Conservation (phyloP, 306 rosid genomes). For the Prunus davidiana region DNA sequence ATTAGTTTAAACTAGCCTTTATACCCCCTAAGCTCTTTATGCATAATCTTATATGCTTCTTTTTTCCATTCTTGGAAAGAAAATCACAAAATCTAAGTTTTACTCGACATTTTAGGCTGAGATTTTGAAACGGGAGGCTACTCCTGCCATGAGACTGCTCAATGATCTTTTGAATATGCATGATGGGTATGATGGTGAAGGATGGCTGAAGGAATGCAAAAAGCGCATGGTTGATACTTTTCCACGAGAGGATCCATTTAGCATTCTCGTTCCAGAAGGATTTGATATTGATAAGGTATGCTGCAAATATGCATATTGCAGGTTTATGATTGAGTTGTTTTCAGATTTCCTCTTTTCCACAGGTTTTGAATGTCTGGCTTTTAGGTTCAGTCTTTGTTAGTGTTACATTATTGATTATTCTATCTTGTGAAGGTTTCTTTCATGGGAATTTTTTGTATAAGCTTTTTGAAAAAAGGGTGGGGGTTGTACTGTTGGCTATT, state of each 20-base stretch:
- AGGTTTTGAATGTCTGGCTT: neutral
- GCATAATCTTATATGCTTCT: neutral
- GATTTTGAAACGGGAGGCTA: slow-evolving; percentile 82
- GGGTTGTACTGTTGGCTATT: too few relatives aligned
- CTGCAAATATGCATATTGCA: slow-evolving; percentile 2
- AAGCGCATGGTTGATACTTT: slow-evolving; percentile 65
- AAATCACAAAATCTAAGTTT: neutral
- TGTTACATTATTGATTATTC: too few relatives aligned
- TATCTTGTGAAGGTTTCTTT: neutral
- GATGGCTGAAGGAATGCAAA: slow-evolving; percentile 80
- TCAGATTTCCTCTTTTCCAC: neutral
- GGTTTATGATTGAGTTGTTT: neutral
- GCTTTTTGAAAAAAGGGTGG: too few relatives aligned
- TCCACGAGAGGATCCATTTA: slow-evolving; percentile 91
- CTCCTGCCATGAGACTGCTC: slow-evolving; percentile 89
- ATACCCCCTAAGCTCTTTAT: neutral
- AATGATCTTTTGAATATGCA: slow-evolving; percentile 83
- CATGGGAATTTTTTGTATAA: neutral
- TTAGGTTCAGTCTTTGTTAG: neutral
- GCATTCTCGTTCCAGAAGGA: slow-evolving; percentile 86
- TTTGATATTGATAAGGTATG: slow-evolving; percentile 82
- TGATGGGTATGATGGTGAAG: slow-evolving; percentile 63
- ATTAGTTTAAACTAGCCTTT: neutral
- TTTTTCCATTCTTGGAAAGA: neutral
- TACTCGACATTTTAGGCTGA: slow-evolving; percentile 54